Percentiles rank a stretch among this genome's conserved stretches.
These are phyloP conservation scores for Rhizomucor pusillus DNA, from an alignment of 371 early-diverging fungal species.

Conservation along the genomic window DNA sequence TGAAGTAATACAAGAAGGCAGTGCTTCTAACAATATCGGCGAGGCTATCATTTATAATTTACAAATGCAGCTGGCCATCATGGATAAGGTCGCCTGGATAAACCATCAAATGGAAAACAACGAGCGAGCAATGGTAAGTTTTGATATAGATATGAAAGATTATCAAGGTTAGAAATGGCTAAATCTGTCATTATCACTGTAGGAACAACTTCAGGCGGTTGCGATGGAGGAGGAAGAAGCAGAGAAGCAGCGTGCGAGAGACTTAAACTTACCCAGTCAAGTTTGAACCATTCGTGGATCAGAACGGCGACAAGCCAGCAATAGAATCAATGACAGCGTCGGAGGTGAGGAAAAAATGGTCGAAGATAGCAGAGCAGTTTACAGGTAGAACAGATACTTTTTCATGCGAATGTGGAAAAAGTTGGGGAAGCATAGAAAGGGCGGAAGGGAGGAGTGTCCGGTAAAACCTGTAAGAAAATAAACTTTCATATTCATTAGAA, in stretches of 20 bases:
- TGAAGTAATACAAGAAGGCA: no score
- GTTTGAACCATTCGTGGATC: conserved; percentile 14
- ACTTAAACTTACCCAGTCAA: conserved; percentile 7
- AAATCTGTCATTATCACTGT: not conserved
- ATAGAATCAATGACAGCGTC: no score
- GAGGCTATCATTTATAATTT: conserved; percentile 19
- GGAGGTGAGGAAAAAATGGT: no score
- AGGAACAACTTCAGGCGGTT: conserved; percentile 4
- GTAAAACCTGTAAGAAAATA: no score
- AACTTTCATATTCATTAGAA: no score
- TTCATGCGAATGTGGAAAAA: not conserved
- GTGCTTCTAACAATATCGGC: no score
- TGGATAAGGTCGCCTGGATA: conserved; percentile 15
- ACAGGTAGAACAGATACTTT: not conserved
- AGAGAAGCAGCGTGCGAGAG: conserved; percentile 5
- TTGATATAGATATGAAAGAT: not conserved
- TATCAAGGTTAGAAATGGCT: not conserved
- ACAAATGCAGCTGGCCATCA: conserved; percentile 14
- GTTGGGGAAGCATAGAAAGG: no score
- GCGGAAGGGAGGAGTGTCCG: no score
- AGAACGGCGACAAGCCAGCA: conserved; percentile 10
- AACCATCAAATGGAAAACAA: conserved; percentile 14
- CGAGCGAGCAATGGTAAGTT: conserved; percentile 13
- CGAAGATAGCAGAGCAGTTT: not conserved
- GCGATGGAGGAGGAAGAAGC: conserved; percentile 6